Base-by-base conservation (phyloP, 805 yeast species). In the Spathaspora arborariae region DNA sequence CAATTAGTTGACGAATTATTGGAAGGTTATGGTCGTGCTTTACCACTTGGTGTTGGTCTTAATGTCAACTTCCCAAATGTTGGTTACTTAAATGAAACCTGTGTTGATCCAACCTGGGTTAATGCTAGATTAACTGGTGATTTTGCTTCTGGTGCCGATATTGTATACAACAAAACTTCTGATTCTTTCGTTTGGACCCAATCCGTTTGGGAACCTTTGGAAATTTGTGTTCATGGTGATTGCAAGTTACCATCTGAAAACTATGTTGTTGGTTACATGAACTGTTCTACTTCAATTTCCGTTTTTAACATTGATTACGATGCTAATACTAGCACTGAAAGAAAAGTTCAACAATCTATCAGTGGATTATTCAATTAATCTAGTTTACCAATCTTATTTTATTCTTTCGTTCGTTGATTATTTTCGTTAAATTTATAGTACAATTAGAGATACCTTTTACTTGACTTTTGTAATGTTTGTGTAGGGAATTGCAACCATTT, bases 41-140 rank as follows among this genome's bases (percentile, higher is more conserved):
- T 78, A 48, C 81, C 81, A 42, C 46, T 62, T 36, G 70, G 71
- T 38, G 66, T 63, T 44, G 81, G 79, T 53, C 49, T 76, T 46
- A 75, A 72, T 56, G 79, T 77, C 46, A 77, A 78, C 61, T 64
- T 68, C 56, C 81, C 82, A 43, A 42, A 45, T 11, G 81, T 76
- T 21, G 75, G 76, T 21, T 56, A 60, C 52, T 55, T 55, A 39
- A 51, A 69, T 42, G 75, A 73, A 49, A 46, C 68, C 6, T 79
- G 83, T 63, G 48, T 53, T 20, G 63, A 64, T 46, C 79, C 81
- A 44, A 57, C 64, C 21, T 78, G 62, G 56, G 69, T 66, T 34
- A 67, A 60, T 52, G 59, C 81, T 13, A 73, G 83, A 63, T 49
- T 77, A 45, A 63, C 75, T 8, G 83, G 83, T 20, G 51, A 57